Conservation (phyloP, 371 early-diverging fungal species). For the Mortierella sp. region DNA sequence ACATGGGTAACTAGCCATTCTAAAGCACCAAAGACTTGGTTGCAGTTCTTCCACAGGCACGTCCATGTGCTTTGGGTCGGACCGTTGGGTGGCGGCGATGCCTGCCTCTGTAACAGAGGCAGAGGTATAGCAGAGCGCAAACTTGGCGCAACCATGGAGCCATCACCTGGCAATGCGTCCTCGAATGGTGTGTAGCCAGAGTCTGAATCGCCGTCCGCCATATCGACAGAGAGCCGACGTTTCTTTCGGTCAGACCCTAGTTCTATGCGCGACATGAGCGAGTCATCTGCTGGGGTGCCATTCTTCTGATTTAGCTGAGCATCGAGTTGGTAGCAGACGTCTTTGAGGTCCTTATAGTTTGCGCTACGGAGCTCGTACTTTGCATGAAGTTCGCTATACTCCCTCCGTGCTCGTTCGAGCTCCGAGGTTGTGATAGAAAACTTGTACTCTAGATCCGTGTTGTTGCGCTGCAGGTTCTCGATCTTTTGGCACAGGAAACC, state of each 20-base stretch:
- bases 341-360: constrained; percentile 49
- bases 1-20: constrained; percentile 54
- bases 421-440: constrained; percentile 50
- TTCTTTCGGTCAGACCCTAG: constrained; percentile 32
- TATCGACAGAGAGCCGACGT: constrained; percentile 39
- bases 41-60: constrained; percentile 54
- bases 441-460: constrained; percentile 52
- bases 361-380: constrained; percentile 51
- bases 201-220: constrained; percentile 38
- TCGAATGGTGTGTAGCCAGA: constrained; percentile 21
- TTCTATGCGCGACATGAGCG: constrained; percentile 41
- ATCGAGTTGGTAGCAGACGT: constrained; percentile 53
- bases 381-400: constrained; percentile 46
- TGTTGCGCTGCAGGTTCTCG: constrained; percentile 45
- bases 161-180: constrained; percentile 6
- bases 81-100: constrained; percentile 10
- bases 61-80: constrained; percentile 52
- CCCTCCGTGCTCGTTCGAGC: constrained; percentile 45
- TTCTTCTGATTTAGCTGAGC: constrained; percentile 48
- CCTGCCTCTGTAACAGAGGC: background rate
- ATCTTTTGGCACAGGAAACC: constrained; percentile 56
- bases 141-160: constrained; percentile 12
- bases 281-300: constrained; percentile 41
- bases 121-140: background rate
- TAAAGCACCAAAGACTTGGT: constrained; percentile 47